Conservation (phyloP, 129 eudicot species). For the Flaveria bidentis region DNA sequence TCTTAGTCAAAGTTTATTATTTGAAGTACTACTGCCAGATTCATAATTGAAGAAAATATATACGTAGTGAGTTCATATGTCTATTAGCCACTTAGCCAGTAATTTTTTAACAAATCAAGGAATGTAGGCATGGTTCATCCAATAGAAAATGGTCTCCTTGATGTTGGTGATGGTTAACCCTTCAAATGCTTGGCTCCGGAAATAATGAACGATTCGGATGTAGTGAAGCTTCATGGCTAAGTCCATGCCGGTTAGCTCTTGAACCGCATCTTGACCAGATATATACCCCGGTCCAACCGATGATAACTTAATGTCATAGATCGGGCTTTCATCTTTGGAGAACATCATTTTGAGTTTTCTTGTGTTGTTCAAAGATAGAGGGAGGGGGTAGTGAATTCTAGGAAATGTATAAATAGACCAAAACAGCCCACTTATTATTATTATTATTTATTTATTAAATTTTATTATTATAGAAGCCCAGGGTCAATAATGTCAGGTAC, state of each 20-base stretch:
- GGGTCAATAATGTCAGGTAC: too few species aligned
- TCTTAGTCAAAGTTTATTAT: too few species aligned
- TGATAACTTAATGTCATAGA: constrained; percentile 49
- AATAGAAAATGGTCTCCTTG: constrained; percentile 60
- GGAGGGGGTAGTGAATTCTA: not conserved
- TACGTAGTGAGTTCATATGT: too few species aligned
- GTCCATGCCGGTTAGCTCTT: constrained; percentile 68
- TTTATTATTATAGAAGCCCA: too few species aligned
- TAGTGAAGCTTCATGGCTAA: constrained; percentile 93
- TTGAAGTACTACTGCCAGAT: too few species aligned
- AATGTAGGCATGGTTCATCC: constrained; percentile 50
- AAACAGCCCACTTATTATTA: not conserved
- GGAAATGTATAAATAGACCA: constrained; percentile 18
- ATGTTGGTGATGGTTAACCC: constrained; percentile 45
- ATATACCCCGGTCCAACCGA: constrained; percentile 70
- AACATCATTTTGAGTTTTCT: constrained; percentile 31
- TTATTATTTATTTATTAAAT: too few species aligned
- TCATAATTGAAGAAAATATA: too few species aligned
- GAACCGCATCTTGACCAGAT: constrained; percentile 43
- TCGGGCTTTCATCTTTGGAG: constrained; percentile 26
- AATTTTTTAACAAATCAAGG: constrained; percentile 36
- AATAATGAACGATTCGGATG: constrained; percentile 59
- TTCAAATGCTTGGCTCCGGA: constrained; percentile 47
- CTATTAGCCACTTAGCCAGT: too few species aligned
- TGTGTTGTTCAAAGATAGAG: not conserved